Conservation (phyloP, 2,329 filamentous ascomycete species). For the Phialophora tarda region DNA sequence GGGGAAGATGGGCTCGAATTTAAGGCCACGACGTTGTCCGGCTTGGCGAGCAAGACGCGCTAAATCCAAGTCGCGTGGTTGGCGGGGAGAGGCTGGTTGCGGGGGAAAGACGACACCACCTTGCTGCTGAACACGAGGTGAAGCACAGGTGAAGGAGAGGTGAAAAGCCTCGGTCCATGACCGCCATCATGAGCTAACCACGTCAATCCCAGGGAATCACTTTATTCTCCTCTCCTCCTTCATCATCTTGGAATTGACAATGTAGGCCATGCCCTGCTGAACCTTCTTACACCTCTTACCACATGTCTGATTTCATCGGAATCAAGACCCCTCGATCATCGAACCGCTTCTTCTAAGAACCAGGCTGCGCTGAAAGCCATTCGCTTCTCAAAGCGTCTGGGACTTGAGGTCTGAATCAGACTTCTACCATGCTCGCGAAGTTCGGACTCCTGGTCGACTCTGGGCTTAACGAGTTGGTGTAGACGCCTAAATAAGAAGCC, state of each 20-base stretch:
- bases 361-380: not conserved
- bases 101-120: not conserved
- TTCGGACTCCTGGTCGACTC: not conserved
- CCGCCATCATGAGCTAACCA: not conserved
- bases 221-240: not conserved
- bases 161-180: not conserved
- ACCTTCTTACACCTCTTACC: too few species aligned
- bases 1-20: conserved; percentile 15
- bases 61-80: conserved; percentile 11
- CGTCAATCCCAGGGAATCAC: not conserved
- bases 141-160: not conserved
- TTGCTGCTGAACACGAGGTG: not conserved
- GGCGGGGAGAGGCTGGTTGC: not conserved
- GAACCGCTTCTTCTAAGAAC: not conserved
- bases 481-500: too few species aligned
- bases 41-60: conserved; percentile 18
- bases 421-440: not conserved
- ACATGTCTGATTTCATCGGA: not conserved
- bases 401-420: not conserved
- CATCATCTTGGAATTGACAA: not conserved
- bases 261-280: too few species aligned
- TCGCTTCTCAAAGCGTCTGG: not conserved
- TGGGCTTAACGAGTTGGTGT: too few species aligned
- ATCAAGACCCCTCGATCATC: not conserved
- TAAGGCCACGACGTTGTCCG: conserved; percentile 9